phyloP scores from a whole-genome alignment of 208 protist species.

The Wallacemonas sp. region DNA sequence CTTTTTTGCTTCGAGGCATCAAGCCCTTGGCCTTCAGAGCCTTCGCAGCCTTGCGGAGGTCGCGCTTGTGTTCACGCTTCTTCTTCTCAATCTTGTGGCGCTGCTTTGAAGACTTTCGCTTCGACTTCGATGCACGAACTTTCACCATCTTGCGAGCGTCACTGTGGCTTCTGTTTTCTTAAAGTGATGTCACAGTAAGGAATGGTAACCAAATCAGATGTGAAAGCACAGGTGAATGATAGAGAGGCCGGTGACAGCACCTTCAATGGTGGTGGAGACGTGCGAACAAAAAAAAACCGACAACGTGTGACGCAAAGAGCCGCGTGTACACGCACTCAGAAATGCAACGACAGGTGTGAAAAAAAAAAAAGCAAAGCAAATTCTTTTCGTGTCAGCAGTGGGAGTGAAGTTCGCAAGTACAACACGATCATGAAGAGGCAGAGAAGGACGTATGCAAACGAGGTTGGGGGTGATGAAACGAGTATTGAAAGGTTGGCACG shows the following conservation, averaged over 20 bases:
- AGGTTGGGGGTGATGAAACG: too few species aligned
- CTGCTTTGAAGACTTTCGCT: slow-evolving; percentile 80
- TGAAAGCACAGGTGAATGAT: slow-evolving; percentile 9
- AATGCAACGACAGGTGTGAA: too few species aligned
- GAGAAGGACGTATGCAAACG: too few species aligned
- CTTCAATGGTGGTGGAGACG: neutral
- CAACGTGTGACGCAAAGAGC: too few species aligned
- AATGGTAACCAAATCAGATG: slow-evolving; percentile 9
- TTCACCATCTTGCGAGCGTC: slow-evolving; percentile 57
- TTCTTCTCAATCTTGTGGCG: slow-evolving; percentile 90
- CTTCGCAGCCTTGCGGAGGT: slow-evolving; percentile 85
- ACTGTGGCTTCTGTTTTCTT: neutral
- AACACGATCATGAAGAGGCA: too few species aligned
- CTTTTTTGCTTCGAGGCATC: slow-evolving; percentile 75
- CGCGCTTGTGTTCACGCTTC: slow-evolving; percentile 86
- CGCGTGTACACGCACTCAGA: too few species aligned
- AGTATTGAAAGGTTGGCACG: neutral
- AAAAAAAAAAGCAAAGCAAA: neutral
- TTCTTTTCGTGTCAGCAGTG: neutral
- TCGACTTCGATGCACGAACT: slow-evolving; percentile 66
- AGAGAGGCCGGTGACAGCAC: too few species aligned
- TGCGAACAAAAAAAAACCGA: neutral
- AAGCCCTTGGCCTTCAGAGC: slow-evolving; percentile 72
- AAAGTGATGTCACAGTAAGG: neutral
- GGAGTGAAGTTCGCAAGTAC: too few species aligned